Conservation (phyloP, 176 grass and related monocot species). For the Pontederia crassipes region DNA sequence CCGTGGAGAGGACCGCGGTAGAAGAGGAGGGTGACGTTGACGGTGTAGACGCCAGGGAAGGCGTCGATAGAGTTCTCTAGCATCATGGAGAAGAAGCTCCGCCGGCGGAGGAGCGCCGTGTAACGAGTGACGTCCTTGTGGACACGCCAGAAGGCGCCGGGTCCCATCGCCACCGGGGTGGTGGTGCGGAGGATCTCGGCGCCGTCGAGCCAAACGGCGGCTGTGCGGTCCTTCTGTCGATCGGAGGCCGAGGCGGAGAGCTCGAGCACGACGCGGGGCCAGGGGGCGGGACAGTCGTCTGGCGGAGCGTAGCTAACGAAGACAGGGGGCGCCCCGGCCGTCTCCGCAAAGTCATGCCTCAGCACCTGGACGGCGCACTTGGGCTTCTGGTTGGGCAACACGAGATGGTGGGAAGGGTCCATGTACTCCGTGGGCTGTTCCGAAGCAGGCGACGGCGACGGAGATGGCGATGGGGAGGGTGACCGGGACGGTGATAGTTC, state of each 20-base stretch:
- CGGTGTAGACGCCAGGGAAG: slow-evolving; percentile 66
- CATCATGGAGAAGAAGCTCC: slow-evolving; percentile 54
- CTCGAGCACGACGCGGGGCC: slow-evolving; percentile 54
- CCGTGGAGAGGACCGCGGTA: slow-evolving; percentile 18
- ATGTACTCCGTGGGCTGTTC: slow-evolving; percentile 33
- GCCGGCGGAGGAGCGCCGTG: slow-evolving; percentile 43
- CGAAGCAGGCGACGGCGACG: background rate
- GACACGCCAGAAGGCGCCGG: slow-evolving; percentile 63
- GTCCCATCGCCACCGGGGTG: slow-evolving; percentile 52
- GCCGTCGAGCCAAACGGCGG: slow-evolving; percentile 78
- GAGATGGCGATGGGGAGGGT: background rate
- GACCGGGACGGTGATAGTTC: no score
- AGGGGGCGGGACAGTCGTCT: slow-evolving; percentile 41
- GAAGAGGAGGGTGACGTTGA: slow-evolving; percentile 64
- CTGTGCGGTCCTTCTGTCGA: slow-evolving; percentile 80
- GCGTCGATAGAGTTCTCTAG: slow-evolving; percentile 89
- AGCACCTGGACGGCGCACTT: slow-evolving; percentile 50
- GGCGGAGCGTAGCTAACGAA: slow-evolving; percentile 44
- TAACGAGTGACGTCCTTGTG: slow-evolving; percentile 70
- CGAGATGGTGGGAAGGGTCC: slow-evolving; percentile 42
- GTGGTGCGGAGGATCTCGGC: slow-evolving; percentile 83
- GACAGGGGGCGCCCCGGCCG: slow-evolving; percentile 50
- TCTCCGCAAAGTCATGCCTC: slow-evolving; percentile 57
- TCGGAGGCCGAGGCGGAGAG: slow-evolving; percentile 55
- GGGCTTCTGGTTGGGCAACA: slow-evolving; percentile 12